A percentile compares a stretch with the other conserved stretches of the same genome.
Conservation (phyloP, 2,329 filamentous ascomycete species). For the Epichloe festucae region DNA sequence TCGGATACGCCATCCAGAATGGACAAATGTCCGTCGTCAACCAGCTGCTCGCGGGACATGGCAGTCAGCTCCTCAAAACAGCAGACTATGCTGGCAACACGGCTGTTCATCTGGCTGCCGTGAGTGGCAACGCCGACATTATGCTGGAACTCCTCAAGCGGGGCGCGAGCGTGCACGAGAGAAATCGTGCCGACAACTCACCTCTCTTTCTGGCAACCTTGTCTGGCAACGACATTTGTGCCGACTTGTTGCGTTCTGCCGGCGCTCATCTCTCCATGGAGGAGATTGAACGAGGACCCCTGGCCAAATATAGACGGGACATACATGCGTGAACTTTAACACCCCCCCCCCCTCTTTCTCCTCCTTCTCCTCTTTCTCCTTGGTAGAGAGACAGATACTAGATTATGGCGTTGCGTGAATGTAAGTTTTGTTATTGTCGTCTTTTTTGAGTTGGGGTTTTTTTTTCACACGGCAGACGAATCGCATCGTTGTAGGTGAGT, state of each 20-base stretch:
- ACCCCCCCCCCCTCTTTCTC: neutral
- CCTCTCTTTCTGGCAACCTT: conserved; percentile 51
- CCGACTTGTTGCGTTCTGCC: conserved; percentile 40
- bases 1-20: conserved; percentile 68
- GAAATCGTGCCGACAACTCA: conserved; percentile 53
- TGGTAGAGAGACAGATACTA: neutral
- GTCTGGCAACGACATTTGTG: conserved; percentile 39
- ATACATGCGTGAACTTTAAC: neutral
- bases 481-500: no score
- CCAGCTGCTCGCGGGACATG: conserved; percentile 54
- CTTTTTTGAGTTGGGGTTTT: no score
- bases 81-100: conserved; percentile 77
- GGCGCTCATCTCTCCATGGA: conserved; percentile 43
- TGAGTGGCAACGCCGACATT: conserved; percentile 40
- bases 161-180: conserved; percentile 53
- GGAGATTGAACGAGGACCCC: conserved; percentile 20
- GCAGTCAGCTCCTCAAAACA: conserved; percentile 54
- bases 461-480: no score
- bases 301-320: conserved; percentile 10
- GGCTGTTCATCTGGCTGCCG: conserved; percentile 43
- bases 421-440: no score
- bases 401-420: no score
- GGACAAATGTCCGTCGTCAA: conserved; percentile 53
- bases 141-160: conserved; percentile 44
- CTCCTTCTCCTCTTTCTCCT: neutral